Evolutionary conservation across 495 filamentous ascomycete species (phyloP), one percentile per base, ranked within the genome.

Genomic region (Rhypophila decipiens): DNA sequence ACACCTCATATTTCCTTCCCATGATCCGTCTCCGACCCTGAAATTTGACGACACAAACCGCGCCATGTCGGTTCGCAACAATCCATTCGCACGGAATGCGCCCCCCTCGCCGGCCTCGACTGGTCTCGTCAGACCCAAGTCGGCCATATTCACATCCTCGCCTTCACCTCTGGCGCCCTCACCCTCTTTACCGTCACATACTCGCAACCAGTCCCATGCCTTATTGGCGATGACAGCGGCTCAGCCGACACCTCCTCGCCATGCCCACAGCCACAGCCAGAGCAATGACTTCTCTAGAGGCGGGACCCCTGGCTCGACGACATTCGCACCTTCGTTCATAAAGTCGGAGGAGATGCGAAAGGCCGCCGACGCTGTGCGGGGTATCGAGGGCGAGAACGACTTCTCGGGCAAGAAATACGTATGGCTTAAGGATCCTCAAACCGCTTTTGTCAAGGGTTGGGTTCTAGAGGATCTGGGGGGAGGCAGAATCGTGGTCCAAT

Each of bases 381-480:
- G 86, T 5, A 84, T 93, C 42, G 90, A 96, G 64, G 90, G 89
- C 39, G 90, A 95, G 60, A 95, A 93, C 67, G 94, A 97, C 73
- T 96, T 99, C 65, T 97, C 93, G 0, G 94, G 94, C n/a, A 95
- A 90, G 65, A 80, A 93, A 72, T 97, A 96, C 75, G 90, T 99
- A 45, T 99, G 94, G 94, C 70, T 97, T 56, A 83, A 82, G 64
- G 89, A 99, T 66, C 73, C 86, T 1, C 76, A 89, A 58, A 76
- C 77, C 48, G 93, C 93, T 4, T 99, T 99, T 61, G 79, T 96
- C 17, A 87, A 88, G 51, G 94, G 90, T 2, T 88, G 90, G 74
- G 83, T 99, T 18, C 72, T 96, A 44, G 85, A 96, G 55, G 91
- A 96, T 47, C 66, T 83, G 24, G 77, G 70, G 15, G 80, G 72